Base-by-base conservation (phyloP, 2,329 filamentous ascomycete genomes). In the Fusarium succisae region DNA sequence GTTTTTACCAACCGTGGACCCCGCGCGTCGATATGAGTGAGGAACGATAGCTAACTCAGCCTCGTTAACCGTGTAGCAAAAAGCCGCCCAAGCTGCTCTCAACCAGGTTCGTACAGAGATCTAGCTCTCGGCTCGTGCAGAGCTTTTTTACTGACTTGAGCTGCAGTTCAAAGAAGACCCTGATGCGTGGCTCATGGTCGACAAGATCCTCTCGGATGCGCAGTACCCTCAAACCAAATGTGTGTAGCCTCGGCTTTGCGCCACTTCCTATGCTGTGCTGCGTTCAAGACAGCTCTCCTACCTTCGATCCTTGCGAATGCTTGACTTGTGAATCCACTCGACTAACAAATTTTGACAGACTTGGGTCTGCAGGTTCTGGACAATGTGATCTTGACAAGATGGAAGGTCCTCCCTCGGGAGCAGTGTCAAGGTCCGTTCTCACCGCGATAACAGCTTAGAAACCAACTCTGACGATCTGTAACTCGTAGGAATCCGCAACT, bases 321-420 rank as follows among this genome's bases (percentile, higher is more conserved):
- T 44, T 30, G 17, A 48, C 47, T 53, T 66, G 26, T 44, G 62
- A 61, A 66, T 59, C 26, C 69, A 51, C 66, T 62, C 41, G 48
- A 62, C 79, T 82, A 60, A 83, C 79, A 70, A 55, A 66, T 32
- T 69, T 62, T 71, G 44, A 51, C 78, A 97, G 94, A 97, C 83
- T 88, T 99, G 80, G 96, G 95, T 61, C 88, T 99, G 76, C 96
- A 99, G 85, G 95, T 99, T 76, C 91, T 99, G 74, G 96, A 99
- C 86, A 95, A 94, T 90, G 96, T 99, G 76, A 98, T 99, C 82
- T 94, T 96, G 91, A 99, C 96, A 77, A 92, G 96, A 87, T 99
- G 96, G 97, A 99, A 98, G 87, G 95, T 98, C 68, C 87, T 99
- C 72, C 96, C 96, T 60, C 91, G 95, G 80, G 96, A 98, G 76